These are phyloP conservation scores for Bimuria novae-zelandiae DNA, from an alignment of 2,329 filamentous ascomycete genomes.

Conservation along the genomic window DNA sequence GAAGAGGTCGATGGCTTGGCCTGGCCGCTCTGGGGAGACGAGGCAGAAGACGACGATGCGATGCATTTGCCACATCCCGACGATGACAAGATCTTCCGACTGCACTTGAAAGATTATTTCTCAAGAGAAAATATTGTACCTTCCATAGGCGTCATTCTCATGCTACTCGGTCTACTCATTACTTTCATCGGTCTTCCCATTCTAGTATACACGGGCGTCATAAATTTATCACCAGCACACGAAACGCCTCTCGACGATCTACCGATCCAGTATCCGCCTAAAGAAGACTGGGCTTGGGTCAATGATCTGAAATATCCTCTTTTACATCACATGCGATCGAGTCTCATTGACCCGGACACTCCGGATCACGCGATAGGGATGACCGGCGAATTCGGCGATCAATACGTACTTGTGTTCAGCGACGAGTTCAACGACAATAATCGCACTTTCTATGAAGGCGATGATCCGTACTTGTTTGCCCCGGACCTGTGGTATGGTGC, in stretches of 20 bases:
- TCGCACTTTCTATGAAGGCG: constrained; percentile 61
- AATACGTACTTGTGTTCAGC: constrained; percentile 58
- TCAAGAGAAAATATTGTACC: constrained; percentile 50
- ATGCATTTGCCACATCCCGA: constrained; percentile 59
- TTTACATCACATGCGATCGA: constrained; percentile 53
- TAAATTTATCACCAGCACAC: constrained; percentile 46
- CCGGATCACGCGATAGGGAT: constrained; percentile 52
- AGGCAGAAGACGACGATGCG: constrained; percentile 59
- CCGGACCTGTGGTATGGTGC: constrained; percentile 61
- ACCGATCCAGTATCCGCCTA: constrained; percentile 32
- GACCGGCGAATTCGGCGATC: constrained; percentile 52
- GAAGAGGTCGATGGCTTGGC: constrained; percentile 48
- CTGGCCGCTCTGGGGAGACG: constrained; percentile 55
- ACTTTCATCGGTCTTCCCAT: constrained; percentile 59
- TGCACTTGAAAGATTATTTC: constrained; percentile 52
- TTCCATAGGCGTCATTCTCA: constrained; percentile 49
- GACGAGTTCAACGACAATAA: constrained; percentile 61
- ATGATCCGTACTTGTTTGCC: constrained; percentile 60
- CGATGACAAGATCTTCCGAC: constrained; percentile 52
- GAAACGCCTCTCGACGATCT: constrained; percentile 49
- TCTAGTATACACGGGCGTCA: constrained; percentile 51
- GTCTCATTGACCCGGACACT: constrained; percentile 59
- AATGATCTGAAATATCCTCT: constrained; percentile 55
- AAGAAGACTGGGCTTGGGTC: constrained; percentile 51
- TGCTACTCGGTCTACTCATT: constrained; percentile 54